A percentile compares a stretch with the other conserved stretches of the same genome.
phyloP scores from a whole-genome alignment of 768 basidiomycete genomes.

The Clitopilus hobsonii region DNA sequence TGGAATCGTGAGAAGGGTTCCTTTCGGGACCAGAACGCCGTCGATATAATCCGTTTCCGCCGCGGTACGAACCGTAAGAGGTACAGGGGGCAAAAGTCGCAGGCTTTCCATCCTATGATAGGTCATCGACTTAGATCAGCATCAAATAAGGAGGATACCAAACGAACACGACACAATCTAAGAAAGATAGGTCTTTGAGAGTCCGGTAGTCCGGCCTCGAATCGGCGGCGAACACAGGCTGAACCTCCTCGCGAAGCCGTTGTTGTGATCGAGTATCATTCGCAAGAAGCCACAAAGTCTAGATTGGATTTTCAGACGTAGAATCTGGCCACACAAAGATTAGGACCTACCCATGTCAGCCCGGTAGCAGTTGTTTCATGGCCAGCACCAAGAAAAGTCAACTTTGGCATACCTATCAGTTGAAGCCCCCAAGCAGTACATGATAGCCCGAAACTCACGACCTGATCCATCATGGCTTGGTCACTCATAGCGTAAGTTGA shows the following conservation, averaged over 20 bases:
- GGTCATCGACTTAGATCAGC: background rate
- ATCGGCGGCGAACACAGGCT: constrained; percentile 28
- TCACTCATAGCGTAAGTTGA: constrained; percentile 39
- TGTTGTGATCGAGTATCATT: constrained; percentile 44
- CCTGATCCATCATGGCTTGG: constrained; percentile 47
- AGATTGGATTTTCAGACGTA: background rate
- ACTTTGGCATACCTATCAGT: constrained; percentile 18
- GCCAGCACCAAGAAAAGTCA: constrained; percentile 46
- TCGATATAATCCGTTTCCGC: constrained; percentile 36
- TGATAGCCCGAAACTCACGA: constrained; percentile 23
- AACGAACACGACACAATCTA: constrained; percentile 37
- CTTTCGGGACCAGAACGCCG: constrained; percentile 40
- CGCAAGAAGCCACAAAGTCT: constrained; percentile 52
- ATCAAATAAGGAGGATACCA: background rate
- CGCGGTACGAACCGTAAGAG: constrained; percentile 32
- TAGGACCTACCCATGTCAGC: constrained; percentile 36
- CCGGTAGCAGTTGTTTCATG: constrained; percentile 45
- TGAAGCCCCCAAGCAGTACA: background rate
- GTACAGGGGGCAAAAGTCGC: constrained; percentile 38
- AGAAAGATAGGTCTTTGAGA: constrained; percentile 32
- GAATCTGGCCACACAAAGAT: background rate
- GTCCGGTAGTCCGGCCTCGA: constrained; percentile 34
- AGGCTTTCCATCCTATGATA: constrained; percentile 35
- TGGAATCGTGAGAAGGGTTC: constrained; percentile 39
- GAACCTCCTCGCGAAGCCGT: constrained; percentile 50